Conservation (phyloP, 345 rosid genomes). For the Acer saccharum region DNA sequence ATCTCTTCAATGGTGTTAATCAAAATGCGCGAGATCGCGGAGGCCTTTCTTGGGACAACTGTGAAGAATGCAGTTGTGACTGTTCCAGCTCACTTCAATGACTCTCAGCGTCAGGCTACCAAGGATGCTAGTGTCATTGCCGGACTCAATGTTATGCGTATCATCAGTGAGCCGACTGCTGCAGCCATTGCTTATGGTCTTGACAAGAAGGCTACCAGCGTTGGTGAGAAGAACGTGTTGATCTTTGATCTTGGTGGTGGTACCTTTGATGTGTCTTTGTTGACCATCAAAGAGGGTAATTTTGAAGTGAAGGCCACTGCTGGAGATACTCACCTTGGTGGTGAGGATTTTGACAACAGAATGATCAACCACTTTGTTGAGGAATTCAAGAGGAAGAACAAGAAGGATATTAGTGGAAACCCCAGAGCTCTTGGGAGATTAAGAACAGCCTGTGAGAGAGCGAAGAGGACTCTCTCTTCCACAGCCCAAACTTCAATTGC, state of each 20-base stretch:
- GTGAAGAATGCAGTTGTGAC: conserved; percentile 49
- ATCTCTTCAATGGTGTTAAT: too few relatives aligned
- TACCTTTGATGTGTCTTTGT: conserved; percentile 55
- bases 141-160: conserved; percentile 40
- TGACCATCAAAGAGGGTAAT: conserved; percentile 47
- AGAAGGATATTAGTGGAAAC: conserved; percentile 45
- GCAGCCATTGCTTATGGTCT: conserved; percentile 58
- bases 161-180: conserved; percentile 48
- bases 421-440: conserved; percentile 46
- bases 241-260: conserved; percentile 61
- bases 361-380: conserved; percentile 48
- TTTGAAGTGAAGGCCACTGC: conserved; percentile 54
- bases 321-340: conserved; percentile 54
- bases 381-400: conserved; percentile 44
- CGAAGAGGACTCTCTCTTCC: conserved; percentile 38
- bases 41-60: conserved; percentile 24
- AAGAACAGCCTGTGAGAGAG: conserved; percentile 39
- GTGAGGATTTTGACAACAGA: conserved; percentile 44
- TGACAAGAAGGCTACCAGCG: conserved; percentile 43
- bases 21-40: too few relatives aligned
- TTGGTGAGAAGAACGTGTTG: conserved; percentile 46
- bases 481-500: conserved; percentile 34
- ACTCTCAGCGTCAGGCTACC: conserved; percentile 51
- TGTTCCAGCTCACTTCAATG: conserved; percentile 50
- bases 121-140: conserved; percentile 45